Evolutionary conservation across 2,329 filamentous ascomycete genomes (phyloP), one percentile per base, ranked within the genome.

Genomic region (Emergomyces orientalis): DNA sequence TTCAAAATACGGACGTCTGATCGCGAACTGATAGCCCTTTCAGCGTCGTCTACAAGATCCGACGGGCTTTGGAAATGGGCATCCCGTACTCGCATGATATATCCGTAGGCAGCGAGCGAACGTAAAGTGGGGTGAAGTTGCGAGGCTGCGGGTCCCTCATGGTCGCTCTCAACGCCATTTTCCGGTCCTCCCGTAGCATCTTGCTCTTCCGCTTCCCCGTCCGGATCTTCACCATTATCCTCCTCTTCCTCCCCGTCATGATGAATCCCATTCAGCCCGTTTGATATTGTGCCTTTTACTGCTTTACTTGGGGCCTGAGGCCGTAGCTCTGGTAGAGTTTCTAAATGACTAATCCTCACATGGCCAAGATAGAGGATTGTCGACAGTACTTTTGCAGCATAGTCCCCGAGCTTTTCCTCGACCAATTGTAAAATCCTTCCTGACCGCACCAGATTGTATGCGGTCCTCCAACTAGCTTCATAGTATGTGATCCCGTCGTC

Each of bases 341-440:
- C 74, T 30, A 82, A 75, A 66, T 82, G 75, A 58, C 73, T 72
- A 56, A 81, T 74, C 64, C 77, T 86, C 37, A 88, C 88, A 76
- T 94, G 89, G 1, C 93, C 93, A 22, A 92, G 81, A 62, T 87
- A 81, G 64, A 96, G 78, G 51, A 97, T 78, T 37, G 87, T 88
- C 68, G 89, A 86, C 64, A 94, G 82, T 47, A 97, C 80, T 65
- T 87, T 85, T 63, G 86, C 85, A 37, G 91, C 91, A 65, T 86
- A 82, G n/a, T 81, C 78, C 22, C 92, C 93, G 72, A 91, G 88
- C 68, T 88, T 84, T 41, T 82, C 82, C 67, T 91, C 86, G 52
- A 94, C 83, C 64, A 90, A 80, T 66, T 91, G 84, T 34, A 94
- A 78, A 47, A 96, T 88, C 75, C 91, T 94, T 52, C 91, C 91